Evolutionary conservation across 2,329 filamentous ascomycete genomes (phyloP), one percentile per base, ranked within the genome.

Genomic region (Fusarium denticulatum): DNA sequence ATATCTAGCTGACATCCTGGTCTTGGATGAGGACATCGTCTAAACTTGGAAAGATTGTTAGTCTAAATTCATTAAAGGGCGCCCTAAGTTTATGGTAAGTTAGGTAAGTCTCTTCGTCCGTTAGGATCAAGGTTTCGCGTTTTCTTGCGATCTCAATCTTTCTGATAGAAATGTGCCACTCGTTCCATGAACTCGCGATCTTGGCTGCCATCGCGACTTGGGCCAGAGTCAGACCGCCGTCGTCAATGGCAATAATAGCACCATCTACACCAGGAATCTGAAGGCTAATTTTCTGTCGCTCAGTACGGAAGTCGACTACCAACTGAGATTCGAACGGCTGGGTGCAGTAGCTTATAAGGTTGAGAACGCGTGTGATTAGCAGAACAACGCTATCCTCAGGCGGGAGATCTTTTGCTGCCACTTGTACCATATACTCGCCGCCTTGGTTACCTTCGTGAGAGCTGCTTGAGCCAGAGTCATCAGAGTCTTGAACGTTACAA

Each of bases 21-120:
- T 6, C 28, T 18, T 14, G 1, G 3, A 28, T 15, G 26, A 16
- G 12, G 10, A n/a, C 12, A 12, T 47, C 9, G 20, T 13, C 26
- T 30, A n/a, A n/a, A 30, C 0, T 30, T n/a, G 8, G 14, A 0
- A 14, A 7, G 13, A 0, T 1, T 26, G 13, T 45, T 20, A 45
- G 16, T 12, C 24, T 45, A 45, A 26, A 45, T 0, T 45, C 42
- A 1, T 26, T 5, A 26, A 45, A 45, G 7, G 3, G 4, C 5
- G 7, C 42, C 42, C 24, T 45, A 26, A 26, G 11, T 6, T 20
- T 18, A 45, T 3, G 7, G 0, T 1, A 43, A 2, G 18, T 18
- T 24, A 24, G n/a, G 0, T 5, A 18, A 9, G 11, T 18, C 11
- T 13, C 11, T 18, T 45, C 11, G 5, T 45, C 42, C 24, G 7